Evolutionary conservation across 2,329 filamentous ascomycete genomes (phyloP).

Genomic region (Botryotinia calthae): DNA sequence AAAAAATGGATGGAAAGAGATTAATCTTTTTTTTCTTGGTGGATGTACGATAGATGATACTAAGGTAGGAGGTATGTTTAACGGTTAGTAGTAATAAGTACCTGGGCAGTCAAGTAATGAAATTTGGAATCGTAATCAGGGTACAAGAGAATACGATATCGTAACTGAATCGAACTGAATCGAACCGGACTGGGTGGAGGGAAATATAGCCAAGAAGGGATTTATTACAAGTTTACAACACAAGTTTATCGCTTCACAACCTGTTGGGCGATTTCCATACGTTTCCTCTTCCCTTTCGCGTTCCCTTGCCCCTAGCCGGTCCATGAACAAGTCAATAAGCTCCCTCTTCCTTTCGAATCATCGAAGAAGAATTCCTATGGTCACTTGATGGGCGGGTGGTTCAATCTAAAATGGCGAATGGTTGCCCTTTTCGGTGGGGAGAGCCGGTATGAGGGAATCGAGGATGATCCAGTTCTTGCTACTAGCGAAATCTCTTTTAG

Average conservation of each 20-base stretch:
- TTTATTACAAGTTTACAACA: neutral
- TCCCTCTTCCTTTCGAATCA: too few relatives aligned
- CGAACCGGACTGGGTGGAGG: neutral
- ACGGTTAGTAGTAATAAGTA: neutral
- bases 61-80: neutral
- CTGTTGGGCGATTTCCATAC: neutral
- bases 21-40: neutral
- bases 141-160: neutral
- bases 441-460: slow-evolving; percentile 3
- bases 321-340: neutral
- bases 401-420: slow-evolving; percentile 5
- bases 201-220: neutral
- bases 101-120: neutral
- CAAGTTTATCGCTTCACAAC: neutral
- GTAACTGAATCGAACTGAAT: neutral
- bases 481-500: slow-evolving; percentile 9
- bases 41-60: neutral
- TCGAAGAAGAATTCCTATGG: neutral
- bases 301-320: neutral
- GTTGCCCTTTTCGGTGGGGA: neutral
- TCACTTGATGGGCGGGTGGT: neutral
- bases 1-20: slow-evolving; percentile 10
- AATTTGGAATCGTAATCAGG: neutral
- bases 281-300: neutral
- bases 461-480: neutral